Percentiles rank a stretch among this genome's conserved stretches.
These are phyloP conservation scores for Citrus sp. DNA, from an alignment of 345 rosid species.

Conservation along the genomic window DNA sequence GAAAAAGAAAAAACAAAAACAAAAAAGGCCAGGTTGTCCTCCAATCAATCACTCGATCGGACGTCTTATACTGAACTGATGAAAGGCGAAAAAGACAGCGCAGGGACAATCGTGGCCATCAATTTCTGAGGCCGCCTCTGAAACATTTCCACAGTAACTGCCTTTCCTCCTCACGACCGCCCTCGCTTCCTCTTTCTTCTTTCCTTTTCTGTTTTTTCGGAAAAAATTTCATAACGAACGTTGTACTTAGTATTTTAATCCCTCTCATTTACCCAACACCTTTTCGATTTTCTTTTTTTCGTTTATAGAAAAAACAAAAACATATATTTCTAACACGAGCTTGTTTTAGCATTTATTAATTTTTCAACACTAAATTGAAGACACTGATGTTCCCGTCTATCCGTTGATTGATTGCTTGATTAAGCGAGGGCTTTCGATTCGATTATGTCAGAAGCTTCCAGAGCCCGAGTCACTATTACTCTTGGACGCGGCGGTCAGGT, in stretches of 20 bases:
- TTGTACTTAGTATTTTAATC: too few species aligned
- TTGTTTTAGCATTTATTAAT: conserved; percentile 9
- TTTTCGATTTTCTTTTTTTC: background rate
- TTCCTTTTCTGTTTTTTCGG: background rate
- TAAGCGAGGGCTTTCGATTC: conserved; percentile 33
- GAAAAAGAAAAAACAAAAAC: too few species aligned
- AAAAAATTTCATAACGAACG: background rate
- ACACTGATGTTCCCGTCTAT: conserved; percentile 10
- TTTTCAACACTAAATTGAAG: conserved; percentile 11
- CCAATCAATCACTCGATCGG: background rate
- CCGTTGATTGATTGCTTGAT: conserved; percentile 13
- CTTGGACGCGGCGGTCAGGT: conserved; percentile 90
- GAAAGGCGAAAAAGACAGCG: background rate
- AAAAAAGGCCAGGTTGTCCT: background rate
- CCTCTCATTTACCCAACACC: background rate
- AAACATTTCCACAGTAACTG: background rate
- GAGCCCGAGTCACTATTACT: conserved; percentile 74
- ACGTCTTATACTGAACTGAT: background rate
- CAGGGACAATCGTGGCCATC: background rate
- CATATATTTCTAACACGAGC: background rate
- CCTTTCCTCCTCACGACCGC: background rate
- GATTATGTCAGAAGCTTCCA: conserved; percentile 69
- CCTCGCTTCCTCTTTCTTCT: too few species aligned
- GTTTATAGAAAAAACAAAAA: too few species aligned
- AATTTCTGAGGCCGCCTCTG: background rate